phyloP scores from a whole-genome alignment of 2,329 filamentous ascomycete species.

The Trichoderma hamatum region DNA sequence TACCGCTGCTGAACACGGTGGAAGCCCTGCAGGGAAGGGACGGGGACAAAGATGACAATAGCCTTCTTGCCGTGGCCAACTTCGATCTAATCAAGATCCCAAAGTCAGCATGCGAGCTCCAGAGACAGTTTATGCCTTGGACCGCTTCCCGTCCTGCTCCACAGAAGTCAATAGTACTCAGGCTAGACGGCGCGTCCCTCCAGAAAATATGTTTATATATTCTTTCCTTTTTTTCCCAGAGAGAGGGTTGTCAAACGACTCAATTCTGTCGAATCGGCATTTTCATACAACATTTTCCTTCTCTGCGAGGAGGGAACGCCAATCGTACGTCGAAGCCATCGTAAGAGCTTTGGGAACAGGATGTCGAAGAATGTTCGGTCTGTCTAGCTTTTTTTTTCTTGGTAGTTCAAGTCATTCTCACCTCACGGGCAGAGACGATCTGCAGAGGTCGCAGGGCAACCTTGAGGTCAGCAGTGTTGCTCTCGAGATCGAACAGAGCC shows the following conservation, averaged over 20 bases:
- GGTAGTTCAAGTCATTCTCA: slow-evolving; percentile 61
- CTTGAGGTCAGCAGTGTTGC: slow-evolving; percentile 98
- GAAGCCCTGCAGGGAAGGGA: slow-evolving; percentile 97
- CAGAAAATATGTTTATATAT: background rate
- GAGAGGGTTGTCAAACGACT: slow-evolving; percentile 19
- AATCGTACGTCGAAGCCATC: slow-evolving; percentile 37
- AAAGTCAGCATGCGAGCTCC: slow-evolving; percentile 78
- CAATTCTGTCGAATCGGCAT: slow-evolving; percentile 35
- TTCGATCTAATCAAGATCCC: slow-evolving; percentile 82
- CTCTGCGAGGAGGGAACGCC: slow-evolving; percentile 31
- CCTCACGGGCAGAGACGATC: slow-evolving; percentile 98
- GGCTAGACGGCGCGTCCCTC: slow-evolving; percentile 38
- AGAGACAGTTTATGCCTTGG: slow-evolving; percentile 64
- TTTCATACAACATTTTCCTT: slow-evolving; percentile 8
- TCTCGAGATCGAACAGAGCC: slow-evolving; percentile 98
- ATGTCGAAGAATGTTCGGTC: slow-evolving; percentile 38
- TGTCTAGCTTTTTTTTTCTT: slow-evolving; percentile 29
- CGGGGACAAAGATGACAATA: slow-evolving; percentile 99
- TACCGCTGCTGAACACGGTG: slow-evolving; percentile 99
- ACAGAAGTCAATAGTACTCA: slow-evolving; percentile 49
- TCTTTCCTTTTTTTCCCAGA: slow-evolving; percentile 9
- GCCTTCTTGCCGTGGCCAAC: slow-evolving; percentile 99
- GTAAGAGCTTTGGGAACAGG: slow-evolving; percentile 50
- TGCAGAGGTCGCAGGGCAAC: slow-evolving; percentile 93
- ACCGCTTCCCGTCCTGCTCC: slow-evolving; percentile 78